A percentile compares a stretch with the other conserved stretches of the same genome.
Evolutionary conservation across 225 moss, liverwort and hornwort species (phyloP).

Genomic region (Antitrichia curtipendula): DNA sequence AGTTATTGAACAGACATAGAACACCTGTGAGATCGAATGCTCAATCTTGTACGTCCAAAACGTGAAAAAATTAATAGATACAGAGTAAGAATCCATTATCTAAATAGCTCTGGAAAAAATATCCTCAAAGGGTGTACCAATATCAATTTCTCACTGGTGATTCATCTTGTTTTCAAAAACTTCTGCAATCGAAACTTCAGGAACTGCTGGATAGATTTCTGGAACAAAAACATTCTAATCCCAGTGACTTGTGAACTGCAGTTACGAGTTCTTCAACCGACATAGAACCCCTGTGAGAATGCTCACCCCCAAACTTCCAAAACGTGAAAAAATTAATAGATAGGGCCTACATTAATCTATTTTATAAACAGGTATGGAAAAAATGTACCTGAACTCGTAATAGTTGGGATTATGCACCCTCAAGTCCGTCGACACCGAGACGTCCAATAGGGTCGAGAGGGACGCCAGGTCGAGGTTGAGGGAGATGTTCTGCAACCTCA

Average conservation of each 20-base stretch:
- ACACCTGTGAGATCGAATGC: not conserved
- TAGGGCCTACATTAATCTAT: not conserved
- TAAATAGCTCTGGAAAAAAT: not conserved
- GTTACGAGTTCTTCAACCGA: not conserved
- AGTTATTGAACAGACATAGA: not conserved
- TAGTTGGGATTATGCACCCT: conserved; percentile 39
- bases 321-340: not conserved
- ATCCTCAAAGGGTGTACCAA: not conserved
- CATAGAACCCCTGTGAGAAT: not conserved
- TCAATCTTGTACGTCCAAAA: not conserved
- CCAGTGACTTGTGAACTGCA: not conserved
- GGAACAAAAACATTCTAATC: not conserved
- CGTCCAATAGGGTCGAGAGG: not conserved
- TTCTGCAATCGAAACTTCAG: not conserved
- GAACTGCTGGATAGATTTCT: not conserved
- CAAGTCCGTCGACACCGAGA: conserved; percentile 9
- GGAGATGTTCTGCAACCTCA: conserved; percentile 19
- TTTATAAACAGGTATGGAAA: not conserved
- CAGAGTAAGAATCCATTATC: too few species aligned
- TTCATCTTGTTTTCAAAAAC: not conserved
- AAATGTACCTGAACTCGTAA: conserved; percentile 13
- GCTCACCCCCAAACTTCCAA: not conserved
- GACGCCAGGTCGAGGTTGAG: not conserved
- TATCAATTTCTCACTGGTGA: not conserved
- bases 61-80: too few species aligned